Percentiles rank a stretch among this genome's conserved stretches.
phyloP scores from a whole-genome alignment of 768 basidiomycete species.

The Serendipita sp. region DNA sequence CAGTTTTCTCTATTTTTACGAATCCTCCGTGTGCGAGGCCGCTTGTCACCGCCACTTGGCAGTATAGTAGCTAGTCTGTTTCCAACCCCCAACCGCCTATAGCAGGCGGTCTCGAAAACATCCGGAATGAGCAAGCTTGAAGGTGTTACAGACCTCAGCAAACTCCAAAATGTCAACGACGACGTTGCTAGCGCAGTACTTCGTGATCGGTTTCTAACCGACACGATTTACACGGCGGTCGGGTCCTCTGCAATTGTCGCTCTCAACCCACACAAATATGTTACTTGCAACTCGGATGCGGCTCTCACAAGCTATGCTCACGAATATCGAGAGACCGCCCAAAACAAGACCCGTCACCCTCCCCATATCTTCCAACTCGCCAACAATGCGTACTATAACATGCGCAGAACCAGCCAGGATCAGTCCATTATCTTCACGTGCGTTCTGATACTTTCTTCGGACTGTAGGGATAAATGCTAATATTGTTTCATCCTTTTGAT shows the following conservation, averaged over 20 bases:
- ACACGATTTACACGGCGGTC: constrained; percentile 61
- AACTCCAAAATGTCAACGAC: constrained; percentile 53
- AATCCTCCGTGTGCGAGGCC: not conserved
- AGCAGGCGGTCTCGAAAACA: not conserved
- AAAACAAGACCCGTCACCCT: constrained; percentile 37
- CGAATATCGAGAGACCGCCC: constrained; percentile 60
- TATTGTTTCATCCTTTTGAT: not conserved
- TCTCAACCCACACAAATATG: constrained; percentile 86
- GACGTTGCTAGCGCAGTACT: constrained; percentile 73
- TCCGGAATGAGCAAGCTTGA: constrained; percentile 33
- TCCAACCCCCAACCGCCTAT: too few relatives aligned
- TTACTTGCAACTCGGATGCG: constrained; percentile 67
- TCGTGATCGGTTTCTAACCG: constrained; percentile 73
- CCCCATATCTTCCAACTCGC: constrained; percentile 90
- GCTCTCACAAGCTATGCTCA: constrained; percentile 71
- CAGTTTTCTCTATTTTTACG: not conserved
- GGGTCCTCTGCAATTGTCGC: constrained; percentile 62
- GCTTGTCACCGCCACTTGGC: too few relatives aligned
- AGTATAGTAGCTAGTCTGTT: too few relatives aligned
- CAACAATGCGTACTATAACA: constrained; percentile 87
- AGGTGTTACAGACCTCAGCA: constrained; percentile 50
- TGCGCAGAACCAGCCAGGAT: constrained; percentile 85
- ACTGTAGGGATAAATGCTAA: not conserved
- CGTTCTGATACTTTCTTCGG: constrained; percentile 16
- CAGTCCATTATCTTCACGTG: constrained; percentile 79